phyloP scores from a whole-genome alignment of 768 basidiomycete species.

The Agaricus subrufescens region DNA sequence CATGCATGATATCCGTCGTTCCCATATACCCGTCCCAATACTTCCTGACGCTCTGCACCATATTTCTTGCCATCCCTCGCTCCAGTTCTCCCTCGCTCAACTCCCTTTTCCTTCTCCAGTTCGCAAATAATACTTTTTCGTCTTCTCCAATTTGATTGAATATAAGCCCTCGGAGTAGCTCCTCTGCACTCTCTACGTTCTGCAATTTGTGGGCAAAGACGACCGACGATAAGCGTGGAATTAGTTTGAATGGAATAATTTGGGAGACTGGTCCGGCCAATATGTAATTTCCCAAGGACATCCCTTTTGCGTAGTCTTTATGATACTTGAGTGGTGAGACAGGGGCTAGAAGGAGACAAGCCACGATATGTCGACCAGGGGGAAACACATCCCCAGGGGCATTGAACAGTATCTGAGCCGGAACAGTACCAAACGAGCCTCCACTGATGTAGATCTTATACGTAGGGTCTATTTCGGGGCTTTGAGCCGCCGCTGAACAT shows the following conservation, averaged over 20 bases:
- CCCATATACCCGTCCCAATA: conserved; percentile 52
- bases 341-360: conserved; percentile 43
- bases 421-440: conserved; percentile 49
- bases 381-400: conserved; percentile 48
- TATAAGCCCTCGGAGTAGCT: conserved; percentile 30
- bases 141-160: conserved; percentile 34
- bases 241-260: conserved; percentile 34
- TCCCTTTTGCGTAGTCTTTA: conserved; percentile 35
- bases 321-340: conserved; percentile 44
- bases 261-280: conserved; percentile 39
- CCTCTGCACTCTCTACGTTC: conserved; percentile 34
- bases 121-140: conserved; percentile 30
- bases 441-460: conserved; percentile 48
- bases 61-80: conserved; percentile 33
- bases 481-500: conserved; percentile 10
- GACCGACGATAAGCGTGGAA: conserved; percentile 26
- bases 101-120: conserved; percentile 37
- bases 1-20: conserved; percentile 34
- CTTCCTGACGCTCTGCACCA: conserved; percentile 41
- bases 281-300: conserved; percentile 46
- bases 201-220: conserved; percentile 30
- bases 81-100: conserved; percentile 40
- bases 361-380: conserved; percentile 38
- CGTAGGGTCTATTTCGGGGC: conserved; percentile 5
- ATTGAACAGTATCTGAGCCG: conserved; percentile 54